These are phyloP conservation scores for Mycena kentingensis DNA, from an alignment of 768 basidiomycete genomes.

Conservation along the genomic window DNA sequence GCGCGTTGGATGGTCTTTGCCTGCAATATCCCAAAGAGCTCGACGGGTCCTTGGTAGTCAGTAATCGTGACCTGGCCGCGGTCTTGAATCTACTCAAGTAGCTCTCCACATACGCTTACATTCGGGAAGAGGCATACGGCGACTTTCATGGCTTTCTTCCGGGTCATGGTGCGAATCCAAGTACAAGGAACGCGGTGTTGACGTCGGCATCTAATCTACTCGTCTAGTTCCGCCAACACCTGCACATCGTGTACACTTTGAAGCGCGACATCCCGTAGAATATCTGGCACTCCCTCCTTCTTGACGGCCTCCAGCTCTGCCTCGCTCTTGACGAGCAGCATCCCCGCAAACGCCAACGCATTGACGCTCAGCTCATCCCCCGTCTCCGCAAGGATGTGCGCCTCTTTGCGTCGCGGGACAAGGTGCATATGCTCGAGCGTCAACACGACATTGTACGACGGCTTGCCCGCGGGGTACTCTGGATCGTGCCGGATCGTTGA, in stretches of 20 bases:
- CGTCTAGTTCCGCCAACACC: constrained; percentile 42
- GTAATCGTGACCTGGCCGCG: constrained; percentile 25
- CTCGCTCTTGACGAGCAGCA: constrained; percentile 84
- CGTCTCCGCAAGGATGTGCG: constrained; percentile 51
- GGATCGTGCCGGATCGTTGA: constrained; percentile 71
- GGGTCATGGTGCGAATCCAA: constrained; percentile 12
- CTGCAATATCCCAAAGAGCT: constrained; percentile 29
- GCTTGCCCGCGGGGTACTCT: constrained; percentile 60
- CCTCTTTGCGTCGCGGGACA: constrained; percentile 74
- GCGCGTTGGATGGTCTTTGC: constrained; percentile 15
- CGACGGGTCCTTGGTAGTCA: constrained; percentile 37
- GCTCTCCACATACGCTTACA: too few species aligned
- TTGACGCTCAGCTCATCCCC: constrained; percentile 74
- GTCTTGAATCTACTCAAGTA: too few species aligned
- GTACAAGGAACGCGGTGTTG: too few species aligned
- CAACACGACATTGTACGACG: constrained; percentile 83
- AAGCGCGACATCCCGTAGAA: constrained; percentile 65
- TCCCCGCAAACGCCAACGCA: constrained; percentile 86
- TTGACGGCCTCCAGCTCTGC: constrained; percentile 72
- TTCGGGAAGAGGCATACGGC: constrained; percentile 37
- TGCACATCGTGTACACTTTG: constrained; percentile 70
- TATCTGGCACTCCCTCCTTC: constrained; percentile 59
- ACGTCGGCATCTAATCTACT: constrained; percentile 15
- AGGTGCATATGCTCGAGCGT: constrained; percentile 84
- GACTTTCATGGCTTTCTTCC: constrained; percentile 18